Evolutionary conservation across 768 basidiomycete genomes (phyloP).

Genomic region (Clavaria fumosa): DNA sequence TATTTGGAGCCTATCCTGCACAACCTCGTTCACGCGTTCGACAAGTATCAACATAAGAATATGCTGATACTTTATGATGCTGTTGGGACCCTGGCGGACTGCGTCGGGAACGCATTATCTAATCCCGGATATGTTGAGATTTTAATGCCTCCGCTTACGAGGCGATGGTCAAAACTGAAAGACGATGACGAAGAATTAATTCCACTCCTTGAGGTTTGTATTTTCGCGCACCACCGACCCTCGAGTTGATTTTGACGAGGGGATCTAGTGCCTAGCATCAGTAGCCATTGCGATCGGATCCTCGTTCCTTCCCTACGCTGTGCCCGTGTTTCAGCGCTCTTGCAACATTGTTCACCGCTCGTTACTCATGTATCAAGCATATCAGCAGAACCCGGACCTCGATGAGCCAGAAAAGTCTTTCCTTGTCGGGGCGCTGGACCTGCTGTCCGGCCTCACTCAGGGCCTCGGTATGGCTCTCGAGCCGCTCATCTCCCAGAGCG

Average conservation of each 20-base stretch:
- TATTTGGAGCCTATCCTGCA: slow-evolving; percentile 91
- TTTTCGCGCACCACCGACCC: not conserved
- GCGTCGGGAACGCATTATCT: slow-evolving; percentile 78
- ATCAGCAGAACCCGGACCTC: slow-evolving; percentile 73
- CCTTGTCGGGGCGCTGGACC: slow-evolving; percentile 94
- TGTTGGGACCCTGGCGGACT: slow-evolving; percentile 95
- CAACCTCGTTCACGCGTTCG: slow-evolving; percentile 90
- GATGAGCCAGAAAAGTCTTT: slow-evolving; percentile 96
- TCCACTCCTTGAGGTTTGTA: slow-evolving; percentile 79
- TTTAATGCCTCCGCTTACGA: slow-evolving; percentile 87
- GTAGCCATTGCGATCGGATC: slow-evolving; percentile 92
- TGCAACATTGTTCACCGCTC: slow-evolving; percentile 69
- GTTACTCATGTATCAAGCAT: slow-evolving; percentile 75
- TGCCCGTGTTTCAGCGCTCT: slow-evolving; percentile 87
- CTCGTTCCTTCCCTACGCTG: slow-evolving; percentile 78
- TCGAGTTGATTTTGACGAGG: not conserved
- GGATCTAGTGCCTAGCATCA: slow-evolving; percentile 77
- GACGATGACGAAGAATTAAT: slow-evolving; percentile 90
- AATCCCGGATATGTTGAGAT: slow-evolving; percentile 84
- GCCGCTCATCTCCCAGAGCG: slow-evolving; percentile 46
- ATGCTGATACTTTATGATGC: slow-evolving; percentile 97
- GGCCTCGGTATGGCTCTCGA: slow-evolving; percentile 74
- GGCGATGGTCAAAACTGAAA: slow-evolving; percentile 77
- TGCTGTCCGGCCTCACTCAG: slow-evolving; percentile 90
- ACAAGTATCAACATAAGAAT: slow-evolving; percentile 99